Percentiles rank a stretch among this genome's conserved stretches.
These are phyloP conservation scores for Panicum hallii DNA, from an alignment of 202 grass and related monocot species.

Conservation along the genomic window DNA sequence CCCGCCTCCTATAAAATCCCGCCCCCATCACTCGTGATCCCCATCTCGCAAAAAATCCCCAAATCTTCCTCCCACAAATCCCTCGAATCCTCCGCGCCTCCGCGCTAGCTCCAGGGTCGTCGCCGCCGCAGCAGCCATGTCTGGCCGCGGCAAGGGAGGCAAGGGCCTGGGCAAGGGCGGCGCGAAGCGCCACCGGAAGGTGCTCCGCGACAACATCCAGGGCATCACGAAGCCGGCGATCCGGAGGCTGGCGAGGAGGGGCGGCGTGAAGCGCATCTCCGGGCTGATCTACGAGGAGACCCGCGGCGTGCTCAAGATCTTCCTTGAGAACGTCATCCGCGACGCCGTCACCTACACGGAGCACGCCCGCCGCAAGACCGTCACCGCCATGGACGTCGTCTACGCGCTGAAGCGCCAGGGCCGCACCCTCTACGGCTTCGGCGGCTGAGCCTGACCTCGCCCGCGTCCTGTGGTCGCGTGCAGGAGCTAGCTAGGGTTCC, in stretches of 20 bases:
- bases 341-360: slow-evolving; percentile 97
- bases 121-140: slow-evolving; percentile 35
- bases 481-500: not conserved
- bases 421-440: slow-evolving; percentile 86
- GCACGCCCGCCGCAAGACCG: slow-evolving; percentile 71
- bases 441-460: slow-evolving; percentile 44
- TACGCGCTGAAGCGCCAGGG: slow-evolving; percentile 90
- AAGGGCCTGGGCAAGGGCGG: slow-evolving; percentile 61
- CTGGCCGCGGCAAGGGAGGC: slow-evolving; percentile 60
- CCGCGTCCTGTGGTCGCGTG: not conserved
- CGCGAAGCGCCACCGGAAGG: slow-evolving; percentile 63
- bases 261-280: slow-evolving; percentile 72
- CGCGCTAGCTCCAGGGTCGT: slow-evolving; percentile 18
- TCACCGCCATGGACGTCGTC: slow-evolving; percentile 64
- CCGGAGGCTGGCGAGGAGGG: slow-evolving; percentile 53
- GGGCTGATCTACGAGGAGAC: slow-evolving; percentile 97
- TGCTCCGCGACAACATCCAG: slow-evolving; percentile 72
- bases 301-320: slow-evolving; percentile 95
- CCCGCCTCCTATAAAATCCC: slow-evolving; percentile 31
- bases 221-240: slow-evolving; percentile 74
- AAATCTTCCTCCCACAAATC: slow-evolving; percentile 36
- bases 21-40: not conserved
- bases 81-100: slow-evolving; percentile 11
- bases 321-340: slow-evolving; percentile 95
- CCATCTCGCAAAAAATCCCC: slow-evolving; percentile 2